Evolutionary conservation across 2,329 filamentous ascomycete genomes (phyloP), one percentile per base, ranked within the genome.

Genomic region (Curvularia spicifera): DNA sequence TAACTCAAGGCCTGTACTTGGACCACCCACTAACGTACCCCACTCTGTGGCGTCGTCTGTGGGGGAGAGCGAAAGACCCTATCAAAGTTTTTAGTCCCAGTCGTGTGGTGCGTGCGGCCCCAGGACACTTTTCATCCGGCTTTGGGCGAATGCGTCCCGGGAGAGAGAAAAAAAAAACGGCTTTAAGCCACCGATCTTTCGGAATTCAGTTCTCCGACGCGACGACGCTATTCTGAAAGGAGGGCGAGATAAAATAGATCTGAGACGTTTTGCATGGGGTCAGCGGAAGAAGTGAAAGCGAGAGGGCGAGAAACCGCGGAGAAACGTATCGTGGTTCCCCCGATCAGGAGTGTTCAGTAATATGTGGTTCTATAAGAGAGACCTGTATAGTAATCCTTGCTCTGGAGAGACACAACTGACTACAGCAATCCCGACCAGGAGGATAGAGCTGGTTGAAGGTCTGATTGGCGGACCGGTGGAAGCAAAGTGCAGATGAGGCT

Each of bases 401-500:
- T 37, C 5, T 15, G 4, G 31, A 6, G 31, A 33, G 13, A n/a
- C 4, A 37, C 12, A n/a, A 13, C 33, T 6, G 15, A 37, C 1
- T 37, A 37, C n/a, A n/a, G 15, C 5, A 37, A n/a, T 5, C 15
- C 15, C 13, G 12, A 7, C 0, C 13, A 37, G 15, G n/a, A n/a
- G 5, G 33, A n/a, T 2, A 37, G 15, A n/a, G 2, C 3, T 37
- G 6, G 12, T 37, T n/a, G 13, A 37, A n/a, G n/a, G 15, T 43
- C 13, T 24, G 15, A 63, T 63, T 63, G 61, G 61, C 45, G 48
- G 46, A 53, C 40, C 53, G 42, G 44, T 55, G 46, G 40, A 49
- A 39, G 26, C 15, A 42, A 15, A 22, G 18, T 18, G 49, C 22
- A 15, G 51, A 43, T 39, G 44, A 42, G 44, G 44, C 44, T 49